Base-by-base conservation (phyloP, 345 rosid genomes). In the Tarenaya hassleriana region DNA sequence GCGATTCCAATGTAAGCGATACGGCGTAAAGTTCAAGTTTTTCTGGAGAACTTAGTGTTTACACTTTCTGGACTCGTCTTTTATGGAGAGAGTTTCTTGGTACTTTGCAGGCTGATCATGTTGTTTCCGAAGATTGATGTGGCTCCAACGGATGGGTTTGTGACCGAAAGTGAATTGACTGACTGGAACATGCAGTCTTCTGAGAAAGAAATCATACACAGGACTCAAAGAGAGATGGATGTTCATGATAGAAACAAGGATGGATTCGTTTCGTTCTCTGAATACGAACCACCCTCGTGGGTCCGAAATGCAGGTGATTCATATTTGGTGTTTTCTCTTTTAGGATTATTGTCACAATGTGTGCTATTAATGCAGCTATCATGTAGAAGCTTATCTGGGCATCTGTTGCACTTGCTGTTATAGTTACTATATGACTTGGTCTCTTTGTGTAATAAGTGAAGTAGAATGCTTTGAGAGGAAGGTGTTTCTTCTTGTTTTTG, bases 251-350 rank as follows among this genome's bases (percentile, higher is more conserved):
- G 67, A 68, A 94, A 94, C 70, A 79, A 73, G 50, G 97, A 88
- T 68, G 94, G 97, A 2, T 67, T 76, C n/a, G 50, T 88, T 56
- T 81, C 98, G 0, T 92, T 76, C 42, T 64, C 82, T 3, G 95
- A 92, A 74, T 92, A 92, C 40, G 95, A 92, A 47, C 90, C 96
- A 1, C 96, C 98, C 3, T 75, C 75, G 50, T 92, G 98, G 95
- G 94, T 77, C 53, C 86, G 62, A 18, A 74, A 69, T 43, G 58
- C 87, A 12, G 94, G 98, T 92, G 34, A 64, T 24, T 24, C 0
- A 18, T 17, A 3, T n/a, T 21, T 34, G 47, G 53, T 7, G 19
- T 16, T 34, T 35, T 65, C 19, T 3, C 38, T 16, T 39, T 41
- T 15, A 8, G 20, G 10, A 20, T 32, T 19, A 29, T 10, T 18